Base-by-base conservation (phyloP, 83 land plant genomes). In the Picea abies region DNA sequence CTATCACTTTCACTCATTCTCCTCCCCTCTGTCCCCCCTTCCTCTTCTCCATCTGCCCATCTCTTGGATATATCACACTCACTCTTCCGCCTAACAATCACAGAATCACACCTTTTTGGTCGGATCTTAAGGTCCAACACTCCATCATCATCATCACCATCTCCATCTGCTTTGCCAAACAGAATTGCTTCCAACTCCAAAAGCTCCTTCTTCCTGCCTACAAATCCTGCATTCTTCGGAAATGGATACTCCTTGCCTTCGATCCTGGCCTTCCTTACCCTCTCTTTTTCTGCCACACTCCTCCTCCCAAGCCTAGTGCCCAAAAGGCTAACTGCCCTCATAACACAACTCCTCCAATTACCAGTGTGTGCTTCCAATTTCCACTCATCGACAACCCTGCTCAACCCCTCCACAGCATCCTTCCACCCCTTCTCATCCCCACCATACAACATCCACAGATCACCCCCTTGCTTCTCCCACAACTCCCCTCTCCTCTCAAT, bases 291-390 rank as follows among this genome's bases (percentile, higher is more conserved):
- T 0, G 86, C 89, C 15, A 84, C 79, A 49, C 94, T 92, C 81
- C 86, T 86, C 76, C 97, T 84, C 12, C 96, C 97, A 58, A 96
- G 93, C 82, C 85, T 89, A 6, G 87, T 73, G 35, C 87, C 90
- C 81, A 96, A 84, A 32, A 93, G 84, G 32, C 85, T 81, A 7
- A 92, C 93, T n/a, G 94, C 86, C 63, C 78, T 90, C 52, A 90
- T 67, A 15, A 96, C 83, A 83, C 96, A 93, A 71, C 80, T 84
- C 73, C 97, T 89, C 99, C 97, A 96, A 61, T 89, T 93, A 6
- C 91, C 88, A 25, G 88, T 87, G 67, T 81, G 83, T 32, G 95
- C 92, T 79, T 93, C 94, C 79, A 96, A 81, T 60, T 89, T 90
- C 87, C 86, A 91, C 14, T 52, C 56, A 14, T 91, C 96, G 10